Evolutionary conservation across 306 rosid species (phyloP).

Genomic region (Lotus japonicus): DNA sequence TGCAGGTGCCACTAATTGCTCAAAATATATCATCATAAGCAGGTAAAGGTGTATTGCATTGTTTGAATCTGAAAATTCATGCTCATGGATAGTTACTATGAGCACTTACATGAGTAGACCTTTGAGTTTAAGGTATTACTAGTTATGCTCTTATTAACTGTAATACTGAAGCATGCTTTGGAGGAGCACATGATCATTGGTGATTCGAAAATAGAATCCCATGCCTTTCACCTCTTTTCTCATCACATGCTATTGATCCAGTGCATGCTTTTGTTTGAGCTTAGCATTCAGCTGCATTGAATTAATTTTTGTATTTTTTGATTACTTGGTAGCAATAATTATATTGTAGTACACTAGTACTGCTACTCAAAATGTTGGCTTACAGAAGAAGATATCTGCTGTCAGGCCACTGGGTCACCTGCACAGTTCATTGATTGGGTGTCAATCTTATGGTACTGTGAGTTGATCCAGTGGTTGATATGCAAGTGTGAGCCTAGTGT

Average conservation of each 20-base stretch:
- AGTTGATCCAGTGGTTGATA: neutral
- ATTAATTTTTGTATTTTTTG: neutral
- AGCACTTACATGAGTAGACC: neutral
- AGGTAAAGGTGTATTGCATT: slow-evolving; percentile 24
- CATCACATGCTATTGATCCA: neutral
- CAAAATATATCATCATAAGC: slow-evolving; percentile 3
- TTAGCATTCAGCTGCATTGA: neutral
- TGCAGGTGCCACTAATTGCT: slow-evolving; percentile 40
- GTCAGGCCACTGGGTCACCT: neutral
- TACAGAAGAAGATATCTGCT: neutral
- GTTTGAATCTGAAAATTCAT: slow-evolving; percentile 15
- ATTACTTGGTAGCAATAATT: neutral
- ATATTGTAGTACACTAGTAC: too few species aligned
- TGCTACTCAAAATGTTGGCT: neutral
- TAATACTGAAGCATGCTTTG: slow-evolving; percentile 6
- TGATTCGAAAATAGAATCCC: slow-evolving; percentile 1
- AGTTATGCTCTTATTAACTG: slow-evolving; percentile 8
- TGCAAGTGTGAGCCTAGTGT: neutral
- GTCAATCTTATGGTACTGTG: neutral
- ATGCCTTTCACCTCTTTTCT: neutral
- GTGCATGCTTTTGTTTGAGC: neutral
- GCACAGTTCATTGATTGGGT: neutral
- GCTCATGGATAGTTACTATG: neutral
- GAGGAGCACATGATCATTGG: slow-evolving; percentile 2
- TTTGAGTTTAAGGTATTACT: slow-evolving; percentile 1